These are phyloP conservation scores for Fusarium robinianum DNA, from an alignment of 2,329 filamentous ascomycete species.

Conservation along the genomic window DNA sequence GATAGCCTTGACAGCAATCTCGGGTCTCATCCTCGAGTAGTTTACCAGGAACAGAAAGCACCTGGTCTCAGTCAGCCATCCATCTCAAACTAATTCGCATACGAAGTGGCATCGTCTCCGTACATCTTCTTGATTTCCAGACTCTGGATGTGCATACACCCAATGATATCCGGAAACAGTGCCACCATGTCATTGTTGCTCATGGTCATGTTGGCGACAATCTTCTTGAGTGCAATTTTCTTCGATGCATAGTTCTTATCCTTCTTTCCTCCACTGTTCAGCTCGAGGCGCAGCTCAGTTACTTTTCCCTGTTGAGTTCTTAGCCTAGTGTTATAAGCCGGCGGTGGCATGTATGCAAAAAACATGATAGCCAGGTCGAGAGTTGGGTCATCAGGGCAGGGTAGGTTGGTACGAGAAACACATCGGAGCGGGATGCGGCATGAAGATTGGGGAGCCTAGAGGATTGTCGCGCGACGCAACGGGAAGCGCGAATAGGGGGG, in stretches of 20 bases:
- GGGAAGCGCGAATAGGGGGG: constrained; percentile 1
- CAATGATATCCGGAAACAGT: constrained; percentile 92
- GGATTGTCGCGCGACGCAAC: constrained; percentile 1
- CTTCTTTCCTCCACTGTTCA: constrained; percentile 93
- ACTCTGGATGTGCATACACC: constrained; percentile 91
- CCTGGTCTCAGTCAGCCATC: constrained; percentile 56
- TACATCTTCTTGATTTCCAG: constrained; percentile 99
- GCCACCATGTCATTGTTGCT: constrained; percentile 99
- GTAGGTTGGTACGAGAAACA: constrained; percentile 5
- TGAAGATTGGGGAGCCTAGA: background rate
- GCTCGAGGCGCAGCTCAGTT: constrained; percentile 90
- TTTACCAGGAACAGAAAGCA: constrained; percentile 98
- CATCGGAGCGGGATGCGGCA: constrained; percentile 13
- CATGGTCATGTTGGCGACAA: constrained; percentile 99
- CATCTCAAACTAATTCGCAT: background rate
- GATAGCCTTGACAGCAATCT: constrained; percentile 90
- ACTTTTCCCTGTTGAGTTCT: constrained; percentile 89
- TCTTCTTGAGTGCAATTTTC: constrained; percentile 99
- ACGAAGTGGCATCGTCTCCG: constrained; percentile 41
- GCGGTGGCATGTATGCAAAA: constrained; percentile 56
- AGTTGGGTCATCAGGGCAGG: constrained; percentile 11
- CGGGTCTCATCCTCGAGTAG: constrained; percentile 91
- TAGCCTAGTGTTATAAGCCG: constrained; percentile 54
- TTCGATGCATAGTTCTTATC: constrained; percentile 95
- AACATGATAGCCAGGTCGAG: constrained; percentile 50